Base-by-base conservation (phyloP, 345 rosid genomes). In the Cardiospermum halicacabum region DNA sequence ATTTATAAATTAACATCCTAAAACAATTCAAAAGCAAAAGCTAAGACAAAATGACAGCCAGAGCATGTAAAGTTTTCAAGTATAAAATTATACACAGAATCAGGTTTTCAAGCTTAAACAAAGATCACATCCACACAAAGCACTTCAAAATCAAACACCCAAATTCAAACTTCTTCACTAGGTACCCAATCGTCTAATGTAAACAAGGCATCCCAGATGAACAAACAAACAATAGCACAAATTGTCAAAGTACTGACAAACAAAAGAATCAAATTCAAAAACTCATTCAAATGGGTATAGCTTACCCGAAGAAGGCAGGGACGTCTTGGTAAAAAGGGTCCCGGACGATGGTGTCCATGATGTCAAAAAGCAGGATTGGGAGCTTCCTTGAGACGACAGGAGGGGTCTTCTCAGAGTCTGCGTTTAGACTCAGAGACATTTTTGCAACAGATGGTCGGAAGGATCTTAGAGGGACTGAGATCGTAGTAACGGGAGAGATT, bases 311-410 rank as follows among this genome's bases (percentile, higher is more conserved):
- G 79, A 89, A 92, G 36, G 85, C 72, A 66, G 98, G 94, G 70
- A 93, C 70, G 51, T 93, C 96, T 11, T 85, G 81, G 79, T 84
- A 85, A 74, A 88, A 92, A 43, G 98, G 98, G 75, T 93, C 98
- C 40, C 92, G 96, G 76, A 93, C 98, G 56, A 90, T 77, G 36
- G 97, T 93, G 85, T 90, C 97, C 98, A 93, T 93, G 62, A 93
- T 81, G 75, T 90, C 97, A 64, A 93, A 90, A 49, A 93, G 94
- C 78, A 93, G 74, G 1, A 93, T 54, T n/a, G 98, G 98, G 55
- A 86, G 96, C 84, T 81, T 81, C 69, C 96, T 70, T 34, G 25
- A 32, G 69, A 71, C 53, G 37, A 31, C 42, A 16, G 9, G 50
- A 28, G 37, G 28, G 49, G 9, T 11, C 13, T 51, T 64, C 12